Conservation (phyloP, 257 asterid species). For the Knoxia roxburghii region DNA sequence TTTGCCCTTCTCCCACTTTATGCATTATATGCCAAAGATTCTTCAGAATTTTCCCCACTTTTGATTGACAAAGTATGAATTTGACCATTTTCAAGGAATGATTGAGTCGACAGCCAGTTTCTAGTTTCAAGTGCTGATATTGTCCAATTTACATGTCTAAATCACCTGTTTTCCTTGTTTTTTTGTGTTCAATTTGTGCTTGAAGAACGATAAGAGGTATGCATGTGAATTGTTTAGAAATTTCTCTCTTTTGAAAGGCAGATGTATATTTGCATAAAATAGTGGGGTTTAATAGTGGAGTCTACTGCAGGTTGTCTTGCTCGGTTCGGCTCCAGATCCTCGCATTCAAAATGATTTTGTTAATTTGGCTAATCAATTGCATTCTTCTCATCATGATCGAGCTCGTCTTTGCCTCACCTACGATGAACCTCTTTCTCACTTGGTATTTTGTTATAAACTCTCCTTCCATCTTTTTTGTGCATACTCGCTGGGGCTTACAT, state of each 20-base stretch:
- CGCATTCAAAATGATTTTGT: conserved; percentile 86
- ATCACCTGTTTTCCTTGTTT: background rate
- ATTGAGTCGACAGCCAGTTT: background rate
- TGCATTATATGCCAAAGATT: background rate
- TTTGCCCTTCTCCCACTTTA: conserved; percentile 4
- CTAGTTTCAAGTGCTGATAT: background rate
- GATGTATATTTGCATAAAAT: conserved; percentile 1
- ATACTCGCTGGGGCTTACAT: conserved; percentile 5
- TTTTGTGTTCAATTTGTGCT: background rate
- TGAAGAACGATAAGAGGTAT: background rate
- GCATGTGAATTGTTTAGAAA: background rate
- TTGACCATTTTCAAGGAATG: background rate
- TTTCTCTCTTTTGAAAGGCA: conserved; percentile 6
- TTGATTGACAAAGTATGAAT: background rate
- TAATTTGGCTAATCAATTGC: conserved; percentile 81
- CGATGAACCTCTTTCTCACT: conserved; percentile 98
- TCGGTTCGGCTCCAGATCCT: conserved; percentile 99
- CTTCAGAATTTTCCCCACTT: background rate
- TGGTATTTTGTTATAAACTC: conserved; percentile 46
- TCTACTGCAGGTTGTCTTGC: conserved; percentile 68
- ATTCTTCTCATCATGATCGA: conserved; percentile 57
- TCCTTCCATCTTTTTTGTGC: conserved; percentile 2
- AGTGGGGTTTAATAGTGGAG: conserved; percentile 22
- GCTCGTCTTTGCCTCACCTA: conserved; percentile 87
- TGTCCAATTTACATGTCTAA: background rate